Evolutionary conservation across 1,284 basidiomycete species (phyloP).

Genomic region (Macrocystidia cucumis): DNA sequence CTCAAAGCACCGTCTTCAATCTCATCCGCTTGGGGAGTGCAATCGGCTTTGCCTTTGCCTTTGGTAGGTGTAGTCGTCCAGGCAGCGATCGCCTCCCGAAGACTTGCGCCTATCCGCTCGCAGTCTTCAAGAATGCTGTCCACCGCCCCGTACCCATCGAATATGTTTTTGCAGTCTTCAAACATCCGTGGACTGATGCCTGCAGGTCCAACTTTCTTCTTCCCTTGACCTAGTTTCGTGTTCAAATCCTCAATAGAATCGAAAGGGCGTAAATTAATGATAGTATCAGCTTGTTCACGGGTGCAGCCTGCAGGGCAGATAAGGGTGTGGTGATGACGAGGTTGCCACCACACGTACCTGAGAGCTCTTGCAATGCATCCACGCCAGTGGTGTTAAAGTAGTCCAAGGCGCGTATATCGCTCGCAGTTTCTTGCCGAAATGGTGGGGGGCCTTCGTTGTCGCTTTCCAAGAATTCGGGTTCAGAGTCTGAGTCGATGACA

Average conservation of each 20-base stretch:
- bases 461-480: slow-evolving; percentile 34
- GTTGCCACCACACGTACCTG: slow-evolving; percentile 46
- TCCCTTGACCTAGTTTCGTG: slow-evolving; percentile 71
- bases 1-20: slow-evolving; percentile 56
- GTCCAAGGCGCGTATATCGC: slow-evolving; percentile 53
- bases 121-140: slow-evolving; percentile 87
- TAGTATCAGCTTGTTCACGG: slow-evolving; percentile 73
- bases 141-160: slow-evolving; percentile 87
- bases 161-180: slow-evolving; percentile 84
- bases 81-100: slow-evolving; percentile 64
- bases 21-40: slow-evolving; percentile 23
- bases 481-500: slow-evolving; percentile 64
- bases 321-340: slow-evolving; percentile 8
- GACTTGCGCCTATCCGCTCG: slow-evolving; percentile 72
- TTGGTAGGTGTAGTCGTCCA: slow-evolving; percentile 51
- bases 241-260: slow-evolving; percentile 72
- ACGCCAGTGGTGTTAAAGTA: slow-evolving; percentile 80
- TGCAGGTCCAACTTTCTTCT: slow-evolving; percentile 70
- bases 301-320: slow-evolving; percentile 61
- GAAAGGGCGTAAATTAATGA: slow-evolving; percentile 82
- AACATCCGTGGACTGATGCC: slow-evolving; percentile 90
- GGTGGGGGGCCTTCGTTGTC: slow-evolving; percentile 22
- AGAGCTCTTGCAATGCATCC: slow-evolving; percentile 82
- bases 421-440: slow-evolving; percentile 17
- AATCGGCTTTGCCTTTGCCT: slow-evolving; percentile 29